phyloP scores from a whole-genome alignment of 2,329 filamentous ascomycete genomes.

The Volutella citrinella region DNA sequence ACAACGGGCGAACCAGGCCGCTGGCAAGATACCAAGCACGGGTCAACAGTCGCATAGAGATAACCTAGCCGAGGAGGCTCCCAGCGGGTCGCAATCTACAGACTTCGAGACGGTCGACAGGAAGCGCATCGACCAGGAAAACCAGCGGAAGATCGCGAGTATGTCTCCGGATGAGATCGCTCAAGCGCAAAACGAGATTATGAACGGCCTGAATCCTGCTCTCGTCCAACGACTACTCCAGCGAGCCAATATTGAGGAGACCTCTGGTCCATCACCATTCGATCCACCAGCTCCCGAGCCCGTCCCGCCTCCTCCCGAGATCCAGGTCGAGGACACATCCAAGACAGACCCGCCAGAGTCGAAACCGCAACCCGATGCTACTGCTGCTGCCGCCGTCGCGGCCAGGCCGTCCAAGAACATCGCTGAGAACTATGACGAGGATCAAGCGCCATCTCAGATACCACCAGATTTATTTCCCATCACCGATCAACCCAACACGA shows the following conservation, averaged over 20 bases:
- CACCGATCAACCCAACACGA: constrained; percentile 37
- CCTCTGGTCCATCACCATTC: constrained; percentile 41
- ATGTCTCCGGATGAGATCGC: constrained; percentile 86
- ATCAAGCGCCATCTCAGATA: constrained; percentile 39
- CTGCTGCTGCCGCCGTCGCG: not conserved
- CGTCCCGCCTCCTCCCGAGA: constrained; percentile 25
- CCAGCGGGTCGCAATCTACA: constrained; percentile 1
- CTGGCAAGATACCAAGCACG: constrained; percentile 5
- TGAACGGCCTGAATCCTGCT: constrained; percentile 70
- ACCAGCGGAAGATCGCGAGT: constrained; percentile 64
- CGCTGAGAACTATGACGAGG: constrained; percentile 37
- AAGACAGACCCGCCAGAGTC: constrained; percentile 3
- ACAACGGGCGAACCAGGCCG: constrained; percentile 26
- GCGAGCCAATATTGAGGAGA: constrained; percentile 72
- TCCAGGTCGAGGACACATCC: constrained; percentile 33
- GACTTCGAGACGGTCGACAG: constrained; percentile 56
- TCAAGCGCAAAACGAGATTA: constrained; percentile 74
- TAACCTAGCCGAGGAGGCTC: no score
- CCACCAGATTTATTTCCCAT: constrained; percentile 42
- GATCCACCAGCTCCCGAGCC: constrained; percentile 25
- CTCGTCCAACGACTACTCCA: constrained; percentile 75
- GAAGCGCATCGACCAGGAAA: constrained; percentile 77
- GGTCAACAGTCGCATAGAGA: no score
- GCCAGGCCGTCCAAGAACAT: constrained; percentile 24
- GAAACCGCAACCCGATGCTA: constrained; percentile 1